A percentile compares a stretch with the other conserved stretches of the same genome.
These are phyloP conservation scores for Ephemerocybe angulata DNA, from an alignment of 768 basidiomycete species.

Conservation along the genomic window DNA sequence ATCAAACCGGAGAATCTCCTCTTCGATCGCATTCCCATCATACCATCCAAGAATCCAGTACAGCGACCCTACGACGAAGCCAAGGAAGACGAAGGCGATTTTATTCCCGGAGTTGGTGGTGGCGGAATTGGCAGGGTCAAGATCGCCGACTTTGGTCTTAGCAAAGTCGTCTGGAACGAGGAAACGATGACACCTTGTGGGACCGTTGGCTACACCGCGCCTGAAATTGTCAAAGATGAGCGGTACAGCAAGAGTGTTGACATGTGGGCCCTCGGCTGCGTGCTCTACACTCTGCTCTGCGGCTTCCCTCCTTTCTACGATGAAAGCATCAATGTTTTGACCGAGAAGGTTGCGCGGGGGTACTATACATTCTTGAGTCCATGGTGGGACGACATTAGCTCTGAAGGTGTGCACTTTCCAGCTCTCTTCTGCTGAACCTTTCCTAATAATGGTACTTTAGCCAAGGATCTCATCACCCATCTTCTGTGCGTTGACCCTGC, in stretches of 20 bases:
- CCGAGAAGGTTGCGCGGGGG: slow-evolving; percentile 95
- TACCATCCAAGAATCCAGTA: slow-evolving; percentile 73
- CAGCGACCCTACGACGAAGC: slow-evolving; percentile 94
- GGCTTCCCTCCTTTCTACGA: slow-evolving; percentile 99
- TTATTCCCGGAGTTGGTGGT: slow-evolving; percentile 85
- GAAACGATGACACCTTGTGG: slow-evolving; percentile 99
- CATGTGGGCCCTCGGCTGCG: slow-evolving; percentile 99
- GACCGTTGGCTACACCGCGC: slow-evolving; percentile 99
- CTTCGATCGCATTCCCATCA: slow-evolving; percentile 88
- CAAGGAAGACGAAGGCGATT: slow-evolving; percentile 98
- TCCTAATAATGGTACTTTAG: slow-evolving; percentile 34
- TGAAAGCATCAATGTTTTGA: slow-evolving; percentile 95
- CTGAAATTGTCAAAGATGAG: slow-evolving; percentile 99
- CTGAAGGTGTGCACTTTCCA: slow-evolving; percentile 50
- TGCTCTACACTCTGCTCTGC: slow-evolving; percentile 96
- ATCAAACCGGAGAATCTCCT: slow-evolving; percentile 98
- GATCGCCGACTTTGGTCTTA: slow-evolving; percentile 97
- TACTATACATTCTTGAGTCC: slow-evolving; percentile 98
- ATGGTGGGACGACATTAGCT: slow-evolving; percentile 97
- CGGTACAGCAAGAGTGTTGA: slow-evolving; percentile 95
- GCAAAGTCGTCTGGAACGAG: slow-evolving; percentile 98
- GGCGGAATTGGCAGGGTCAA: slow-evolving; percentile 98
- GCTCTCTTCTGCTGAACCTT: neutral
- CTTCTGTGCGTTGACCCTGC: slow-evolving; percentile 93
- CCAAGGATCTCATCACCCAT: slow-evolving; percentile 94